Percentiles rank a stretch among this genome's conserved stretches.
Conservation (phyloP, 306 rosid genomes). For the Ochetophila trinervis region DNA sequence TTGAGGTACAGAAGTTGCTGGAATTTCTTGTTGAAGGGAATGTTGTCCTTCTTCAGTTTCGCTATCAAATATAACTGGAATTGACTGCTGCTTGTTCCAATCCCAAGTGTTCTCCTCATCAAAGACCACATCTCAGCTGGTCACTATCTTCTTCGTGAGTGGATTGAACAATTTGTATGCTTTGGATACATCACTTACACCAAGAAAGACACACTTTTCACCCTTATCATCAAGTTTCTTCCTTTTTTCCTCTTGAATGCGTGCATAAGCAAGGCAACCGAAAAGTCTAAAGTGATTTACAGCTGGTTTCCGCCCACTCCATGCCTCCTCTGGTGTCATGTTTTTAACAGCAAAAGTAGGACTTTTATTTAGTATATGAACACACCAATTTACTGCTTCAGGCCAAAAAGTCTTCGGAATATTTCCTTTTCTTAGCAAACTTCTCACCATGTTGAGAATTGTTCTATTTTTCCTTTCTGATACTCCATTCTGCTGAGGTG, state of each 20-base stretch:
- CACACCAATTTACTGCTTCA: not conserved
- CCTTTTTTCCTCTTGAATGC: not conserved
- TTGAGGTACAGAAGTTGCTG: no score
- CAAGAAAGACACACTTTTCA: constrained; percentile 3
- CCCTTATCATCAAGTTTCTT: not conserved
- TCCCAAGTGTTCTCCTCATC: not conserved
- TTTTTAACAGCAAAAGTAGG: not conserved
- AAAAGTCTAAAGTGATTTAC: not conserved
- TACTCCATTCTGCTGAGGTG: not conserved
- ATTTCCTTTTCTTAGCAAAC: not conserved
- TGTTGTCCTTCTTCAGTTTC: no score
- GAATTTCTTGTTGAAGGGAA: no score
- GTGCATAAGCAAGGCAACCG: not conserved
- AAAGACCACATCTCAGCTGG: not conserved
- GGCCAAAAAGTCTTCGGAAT: not conserved
- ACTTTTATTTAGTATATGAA: not conserved
- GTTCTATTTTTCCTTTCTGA: not conserved
- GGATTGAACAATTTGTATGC: not conserved
- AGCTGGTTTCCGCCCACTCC: not conserved
- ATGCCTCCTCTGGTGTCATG: not conserved
- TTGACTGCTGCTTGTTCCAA: not conserved
- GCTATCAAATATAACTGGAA: no score
- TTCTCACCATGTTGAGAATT: not conserved
- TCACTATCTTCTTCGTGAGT: not conserved
- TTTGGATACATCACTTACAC: not conserved